phyloP scores from a whole-genome alignment of 2,329 filamentous ascomycete species.

The Coniochaeta ligniaria region DNA sequence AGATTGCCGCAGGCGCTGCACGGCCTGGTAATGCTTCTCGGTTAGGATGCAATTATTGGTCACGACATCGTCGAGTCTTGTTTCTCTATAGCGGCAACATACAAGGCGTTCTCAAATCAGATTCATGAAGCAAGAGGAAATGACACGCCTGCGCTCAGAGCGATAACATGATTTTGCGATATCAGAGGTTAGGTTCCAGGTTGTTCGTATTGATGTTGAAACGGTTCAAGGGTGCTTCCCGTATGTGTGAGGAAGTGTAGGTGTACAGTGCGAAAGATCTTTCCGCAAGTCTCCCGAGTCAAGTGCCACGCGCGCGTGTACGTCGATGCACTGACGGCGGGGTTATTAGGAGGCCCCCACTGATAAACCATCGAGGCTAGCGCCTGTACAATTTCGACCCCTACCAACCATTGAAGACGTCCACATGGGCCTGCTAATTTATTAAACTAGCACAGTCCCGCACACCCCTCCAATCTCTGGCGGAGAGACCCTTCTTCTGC shows the following conservation, averaged over 20 bases:
- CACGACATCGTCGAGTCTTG: background rate
- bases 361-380: background rate
- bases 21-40: background rate
- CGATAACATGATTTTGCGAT: too few species aligned
- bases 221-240: background rate
- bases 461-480: conserved; percentile 1
- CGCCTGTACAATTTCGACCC: background rate
- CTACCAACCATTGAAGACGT: background rate
- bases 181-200: too few species aligned
- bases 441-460: conserved; percentile 3
- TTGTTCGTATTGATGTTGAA: too few species aligned
- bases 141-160: too few species aligned
- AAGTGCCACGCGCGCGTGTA: background rate
- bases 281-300: background rate
- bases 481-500: background rate
- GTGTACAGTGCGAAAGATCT: background rate
- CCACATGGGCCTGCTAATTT: background rate
- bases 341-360: background rate
- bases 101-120: too few species aligned
- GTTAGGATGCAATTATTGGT: background rate
- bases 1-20: background rate
- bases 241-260: too few species aligned
- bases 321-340: background rate
- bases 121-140: too few species aligned
- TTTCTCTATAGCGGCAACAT: background rate